Conservation (phyloP, 768 basidiomycete genomes). For the Chalciporus sphaerocephalus region DNA sequence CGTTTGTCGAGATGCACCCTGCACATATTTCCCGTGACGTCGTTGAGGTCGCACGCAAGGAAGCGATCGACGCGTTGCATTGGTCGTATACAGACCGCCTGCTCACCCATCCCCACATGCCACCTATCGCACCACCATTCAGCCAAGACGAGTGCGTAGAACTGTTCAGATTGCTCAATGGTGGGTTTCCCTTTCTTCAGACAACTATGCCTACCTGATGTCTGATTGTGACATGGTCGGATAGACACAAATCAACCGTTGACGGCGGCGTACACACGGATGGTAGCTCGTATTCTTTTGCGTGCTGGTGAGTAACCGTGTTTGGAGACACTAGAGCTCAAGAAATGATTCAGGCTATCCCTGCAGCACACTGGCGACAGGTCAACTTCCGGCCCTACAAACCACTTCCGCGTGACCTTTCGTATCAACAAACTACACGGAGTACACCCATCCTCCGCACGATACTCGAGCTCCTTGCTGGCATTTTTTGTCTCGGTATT, state of each 20-base stretch:
- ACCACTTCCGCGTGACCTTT: slow-evolving; percentile 55
- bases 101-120: slow-evolving; percentile 49
- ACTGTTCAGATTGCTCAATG: slow-evolving; percentile 53
- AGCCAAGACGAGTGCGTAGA: slow-evolving; percentile 75
- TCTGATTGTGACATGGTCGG: slow-evolving; percentile 2
- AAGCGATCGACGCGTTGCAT: slow-evolving; percentile 71
- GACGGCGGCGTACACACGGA: slow-evolving; percentile 50
- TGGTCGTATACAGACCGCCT: slow-evolving; percentile 83
- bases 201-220: neutral
- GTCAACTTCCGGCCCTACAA: slow-evolving; percentile 64
- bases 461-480: slow-evolving; percentile 54
- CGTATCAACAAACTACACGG: slow-evolving; percentile 24
- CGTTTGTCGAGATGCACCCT: slow-evolving; percentile 74
- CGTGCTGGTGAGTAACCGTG: slow-evolving; percentile 52
- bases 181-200: slow-evolving; percentile 13
- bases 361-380: slow-evolving; percentile 62
- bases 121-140: slow-evolving; percentile 59
- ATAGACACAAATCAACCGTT: slow-evolving; percentile 21
- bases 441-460: slow-evolving; percentile 44
- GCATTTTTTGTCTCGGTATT: slow-evolving; percentile 69
- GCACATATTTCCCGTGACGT: slow-evolving; percentile 56
- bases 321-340: neutral
- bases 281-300: slow-evolving; percentile 64
- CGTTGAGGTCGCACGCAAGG: slow-evolving; percentile 50
- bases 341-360: slow-evolving; percentile 1